Evolutionary conservation across 2,329 filamentous ascomycete species (phyloP).

Genomic region (Fusarium cyanostomum): DNA sequence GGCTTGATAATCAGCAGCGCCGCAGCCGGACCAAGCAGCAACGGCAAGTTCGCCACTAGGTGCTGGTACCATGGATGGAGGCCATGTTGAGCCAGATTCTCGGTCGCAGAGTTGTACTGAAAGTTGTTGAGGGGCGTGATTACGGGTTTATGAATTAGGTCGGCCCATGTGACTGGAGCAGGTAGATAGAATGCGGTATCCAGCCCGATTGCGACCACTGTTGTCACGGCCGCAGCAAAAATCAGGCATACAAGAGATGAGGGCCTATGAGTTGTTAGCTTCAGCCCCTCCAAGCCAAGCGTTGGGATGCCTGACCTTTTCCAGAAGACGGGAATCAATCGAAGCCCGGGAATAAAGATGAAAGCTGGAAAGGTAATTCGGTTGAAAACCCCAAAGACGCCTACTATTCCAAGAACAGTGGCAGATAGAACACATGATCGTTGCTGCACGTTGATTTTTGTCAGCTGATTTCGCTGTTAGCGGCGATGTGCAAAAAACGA

Average conservation of each 20-base stretch:
- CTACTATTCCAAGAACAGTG: conserved; percentile 79
- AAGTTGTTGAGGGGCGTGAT: conserved; percentile 84
- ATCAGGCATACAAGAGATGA: conserved; percentile 70
- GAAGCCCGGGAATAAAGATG: conserved; percentile 82
- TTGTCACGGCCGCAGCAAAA: conserved; percentile 72
- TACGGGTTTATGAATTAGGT: conserved; percentile 71
- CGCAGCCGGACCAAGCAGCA: conserved; percentile 76
- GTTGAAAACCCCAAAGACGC: conserved; percentile 91
- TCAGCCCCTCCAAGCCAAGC: conserved; percentile 16
- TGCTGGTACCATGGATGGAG: conserved; percentile 84
- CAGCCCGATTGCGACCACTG: conserved; percentile 76
- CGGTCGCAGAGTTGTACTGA: conserved; percentile 74
- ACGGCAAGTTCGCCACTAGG: conserved; percentile 72
- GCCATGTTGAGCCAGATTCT: conserved; percentile 79
- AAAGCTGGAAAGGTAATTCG: conserved; percentile 97
- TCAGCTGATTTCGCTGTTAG: conserved; percentile 24
- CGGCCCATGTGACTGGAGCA: conserved; percentile 70
- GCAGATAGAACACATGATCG: conserved; percentile 80
- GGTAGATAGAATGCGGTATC: conserved; percentile 86
- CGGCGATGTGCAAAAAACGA: conserved; percentile 45
- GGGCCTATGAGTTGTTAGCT: conserved; percentile 55
- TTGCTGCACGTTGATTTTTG: conserved; percentile 61
- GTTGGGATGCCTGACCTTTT: conserved; percentile 69
- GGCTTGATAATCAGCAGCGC: conserved; percentile 67
- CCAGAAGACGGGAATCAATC: conserved; percentile 84